Evolutionary conservation across 108 stramenopile genomes (phyloP), one percentile per base, ranked within the genome.

Genomic region (Ochromonas danica): DNA sequence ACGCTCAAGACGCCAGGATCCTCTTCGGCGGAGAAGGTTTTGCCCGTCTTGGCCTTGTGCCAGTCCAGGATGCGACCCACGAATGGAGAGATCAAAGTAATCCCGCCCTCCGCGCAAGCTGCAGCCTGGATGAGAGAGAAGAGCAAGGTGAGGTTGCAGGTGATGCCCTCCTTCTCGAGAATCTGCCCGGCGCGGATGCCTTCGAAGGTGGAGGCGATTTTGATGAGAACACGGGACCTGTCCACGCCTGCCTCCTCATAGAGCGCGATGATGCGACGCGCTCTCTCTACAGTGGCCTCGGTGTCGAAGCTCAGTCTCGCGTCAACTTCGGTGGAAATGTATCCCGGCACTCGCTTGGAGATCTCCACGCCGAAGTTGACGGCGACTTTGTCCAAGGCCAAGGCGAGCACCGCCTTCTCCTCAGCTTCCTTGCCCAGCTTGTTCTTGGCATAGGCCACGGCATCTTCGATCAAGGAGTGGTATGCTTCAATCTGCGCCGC

Each of bases 201-300:
- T 81, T 99, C 98, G 97, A 96, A 99, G 42, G 98, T 99, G 41
- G 92, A 94, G 25, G 97, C 97, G 40, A 99, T 80, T 87, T 99
- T 99, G 86, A 99, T 96, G 62, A 99, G 83, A 63, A 99, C 89
- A 33, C 96, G 89, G 30, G 80, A 80, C 63, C 85, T 89, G 78
- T 80, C 62, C 35, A 99, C 85, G 51, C 97, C 96, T 78, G 85
- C 45, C 61, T 86, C 90, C 80, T 91, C 81, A 89, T 97, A 97
- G 90, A 99, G 91, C 38, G 51, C 77, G 72, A 99, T 94, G 79
- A 99, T 95, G 10, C 89, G 86, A 43, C 90, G 79, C 0, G 91
- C 98, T 28, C 96, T 91, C 62, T 85, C 82, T 0, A 98, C 87
- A 42, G 89, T 91, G 35, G 78, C 92, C 43, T 92, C 92, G 39